Evolutionary conservation across 768 basidiomycete genomes (phyloP), one percentile per base, ranked within the genome.

Genomic region (Lactifluus volemus): DNA sequence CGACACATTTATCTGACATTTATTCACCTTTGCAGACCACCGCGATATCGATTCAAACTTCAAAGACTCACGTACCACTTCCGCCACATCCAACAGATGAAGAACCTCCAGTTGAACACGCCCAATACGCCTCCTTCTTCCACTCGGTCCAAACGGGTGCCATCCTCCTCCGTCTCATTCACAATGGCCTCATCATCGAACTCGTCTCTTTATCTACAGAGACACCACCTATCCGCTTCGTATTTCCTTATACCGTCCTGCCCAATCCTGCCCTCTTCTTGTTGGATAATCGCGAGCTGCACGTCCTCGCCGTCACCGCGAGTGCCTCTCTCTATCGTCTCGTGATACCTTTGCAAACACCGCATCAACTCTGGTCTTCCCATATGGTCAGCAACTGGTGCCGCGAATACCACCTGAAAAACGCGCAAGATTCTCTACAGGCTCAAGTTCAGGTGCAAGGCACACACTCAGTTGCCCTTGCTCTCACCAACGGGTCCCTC

Each of bases 281-380:
- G 17, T 77, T 72, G 55, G 68, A 72, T 5, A 67, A 72, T 14
- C 68, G 73, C 38, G 80, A 84, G 65, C 71, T 94, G 10, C 87
- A 91, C 68, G 71, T 95, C n/a, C 69, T 92, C 32, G 84, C 81
- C 0, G 78, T 88, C 29, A 88, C 89, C 0, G 71, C 75, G 51
- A 74, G 78, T 11, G 89, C 88, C 2, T 89, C 88, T 9, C 76
- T 95, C 15, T 89, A 85, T 71, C 83, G 88, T 47, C 65, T 93
- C 30, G 78, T 85, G 1, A 73, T 95, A 52, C 85, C 90, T 7
- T 66, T 85, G 17, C 83, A 32, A 58, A 67, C 25, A 56, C 69
- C 41, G 51, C 65, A 41, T 38, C 63, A 49, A 55, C 64, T 39
- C 44, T 73, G 49, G 65, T 44, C 53, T 12, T 42, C 60, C 6